Conservation (phyloP, 768 basidiomycete species). For the Leccinellum rugosiceps region DNA sequence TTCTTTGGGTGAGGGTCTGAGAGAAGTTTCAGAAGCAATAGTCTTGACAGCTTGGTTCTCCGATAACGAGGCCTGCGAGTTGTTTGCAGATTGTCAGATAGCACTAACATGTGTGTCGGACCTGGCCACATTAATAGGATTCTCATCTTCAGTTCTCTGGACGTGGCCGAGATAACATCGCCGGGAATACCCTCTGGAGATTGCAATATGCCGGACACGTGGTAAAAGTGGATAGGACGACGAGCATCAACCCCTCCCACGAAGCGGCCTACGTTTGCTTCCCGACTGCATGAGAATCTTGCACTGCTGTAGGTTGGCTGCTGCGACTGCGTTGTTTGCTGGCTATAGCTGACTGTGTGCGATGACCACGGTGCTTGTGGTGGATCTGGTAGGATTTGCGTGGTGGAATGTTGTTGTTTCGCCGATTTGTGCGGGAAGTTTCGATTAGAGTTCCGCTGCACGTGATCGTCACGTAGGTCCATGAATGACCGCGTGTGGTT, state of each 20-base stretch:
- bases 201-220: background rate
- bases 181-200: background rate
- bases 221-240: background rate
- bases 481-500: too few species aligned
- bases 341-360: background rate
- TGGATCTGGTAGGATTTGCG: background rate
- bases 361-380: background rate
- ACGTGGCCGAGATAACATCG: background rate
- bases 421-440: background rate
- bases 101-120: background rate
- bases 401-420: too few species aligned
- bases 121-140: background rate
- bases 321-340: background rate
- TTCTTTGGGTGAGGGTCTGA: background rate
- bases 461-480: conserved; percentile 21
- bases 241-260: background rate
- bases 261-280: background rate
- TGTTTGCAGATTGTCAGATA: background rate
- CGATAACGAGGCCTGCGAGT: background rate
- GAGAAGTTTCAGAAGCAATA: background rate
- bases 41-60: background rate
- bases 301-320: background rate
- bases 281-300: background rate
- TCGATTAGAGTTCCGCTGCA: conserved; percentile 5
- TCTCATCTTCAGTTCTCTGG: background rate